Evolutionary conservation across 1,284 basidiomycete genomes (phyloP).

Genomic region (Polyporus tsugae): DNA sequence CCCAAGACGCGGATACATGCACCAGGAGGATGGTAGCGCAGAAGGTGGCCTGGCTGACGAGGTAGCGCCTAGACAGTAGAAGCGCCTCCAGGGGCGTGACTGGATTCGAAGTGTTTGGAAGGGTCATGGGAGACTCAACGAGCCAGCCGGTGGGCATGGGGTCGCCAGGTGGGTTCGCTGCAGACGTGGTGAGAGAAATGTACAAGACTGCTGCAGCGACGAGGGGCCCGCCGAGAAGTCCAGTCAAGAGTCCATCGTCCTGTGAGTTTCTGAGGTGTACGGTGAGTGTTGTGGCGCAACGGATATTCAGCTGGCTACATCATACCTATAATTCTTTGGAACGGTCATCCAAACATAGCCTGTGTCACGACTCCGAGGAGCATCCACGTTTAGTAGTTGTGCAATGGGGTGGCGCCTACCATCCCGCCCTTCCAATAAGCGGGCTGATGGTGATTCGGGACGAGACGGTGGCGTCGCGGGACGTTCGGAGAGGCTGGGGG

Average conservation of each 20-base stretch:
- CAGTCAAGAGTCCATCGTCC: slow-evolving; percentile 88
- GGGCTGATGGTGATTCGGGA: slow-evolving; percentile 54
- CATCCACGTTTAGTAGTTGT: slow-evolving; percentile 9
- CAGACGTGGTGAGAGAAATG: slow-evolving; percentile 50
- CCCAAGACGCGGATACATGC: slow-evolving; percentile 80
- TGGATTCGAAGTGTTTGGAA: slow-evolving; percentile 48
- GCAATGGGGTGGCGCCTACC: slow-evolving; percentile 33
- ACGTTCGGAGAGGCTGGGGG: slow-evolving; percentile 37
- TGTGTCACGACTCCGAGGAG: slow-evolving; percentile 43
- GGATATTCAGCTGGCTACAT: neutral
- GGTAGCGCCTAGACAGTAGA: slow-evolving; percentile 73
- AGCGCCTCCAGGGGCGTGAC: slow-evolving; percentile 67
- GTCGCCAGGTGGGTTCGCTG: slow-evolving; percentile 28
- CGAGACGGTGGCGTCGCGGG: slow-evolving; percentile 41
- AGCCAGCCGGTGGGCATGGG: slow-evolving; percentile 72
- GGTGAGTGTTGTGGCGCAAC: slow-evolving; percentile 1
- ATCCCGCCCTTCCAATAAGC: slow-evolving; percentile 54
- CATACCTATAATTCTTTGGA: slow-evolving; percentile 82
- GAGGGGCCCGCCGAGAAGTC: slow-evolving; percentile 80
- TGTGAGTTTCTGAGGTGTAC: slow-evolving; percentile 64
- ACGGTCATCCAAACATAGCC: slow-evolving; percentile 91
- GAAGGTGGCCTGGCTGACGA: slow-evolving; percentile 82
- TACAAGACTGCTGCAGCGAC: slow-evolving; percentile 74
- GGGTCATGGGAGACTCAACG: slow-evolving; percentile 72
- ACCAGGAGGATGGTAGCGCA: slow-evolving; percentile 82